Evolutionary conservation across 148 eudicot species (phyloP), one percentile per base, ranked within the genome.

Genomic region (Chenopodium formosanum): DNA sequence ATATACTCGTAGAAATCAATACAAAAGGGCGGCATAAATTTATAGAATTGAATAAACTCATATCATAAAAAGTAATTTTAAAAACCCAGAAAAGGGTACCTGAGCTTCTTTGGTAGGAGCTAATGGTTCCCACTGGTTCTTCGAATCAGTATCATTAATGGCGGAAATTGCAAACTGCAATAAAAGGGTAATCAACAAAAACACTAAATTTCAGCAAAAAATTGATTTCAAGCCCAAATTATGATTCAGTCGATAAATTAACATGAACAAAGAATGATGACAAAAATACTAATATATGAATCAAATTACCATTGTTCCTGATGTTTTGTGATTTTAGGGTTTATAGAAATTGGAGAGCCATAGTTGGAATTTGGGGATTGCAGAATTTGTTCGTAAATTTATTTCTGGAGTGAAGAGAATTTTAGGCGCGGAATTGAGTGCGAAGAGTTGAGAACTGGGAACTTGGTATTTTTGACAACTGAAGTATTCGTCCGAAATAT

Each of bases 61-160:
- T 11, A 63, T 70, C 60, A 40, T 23, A 52, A 72, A 85, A 76
- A 68, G 13, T 27, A 50, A 56, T 56, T 1, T 14, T 31, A 19
- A 46, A 32, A 10, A 72, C 27, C 53, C 27, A 78, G 22, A 80
- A 14, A 76, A 48, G 2, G 2, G 1, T 77, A 82, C 99, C 95
- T 91, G 98, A 72, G 99, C 99, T 96, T 96, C 99, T 91, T 94
- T 96, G 29, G 99, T 91, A 23, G 98, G 99, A 79, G 99, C 99
- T 74, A 95, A 81, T 66, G 99, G 99, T 79, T 93, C 94, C 95
- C 98, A 92, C 58, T 90, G 88, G 66, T 85, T 87, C 79, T 81
- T 88, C 19, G 98, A 89, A 79, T 91, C 94, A 9, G 91, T 85
- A 82, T 94, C 99, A 77, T 96, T 96, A 32, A 96, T 94, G 44